Evolutionary conservation across 208 protist genomes (phyloP), one percentile per base, ranked within the genome.

Genomic region (Trypanosoma melophagium): DNA sequence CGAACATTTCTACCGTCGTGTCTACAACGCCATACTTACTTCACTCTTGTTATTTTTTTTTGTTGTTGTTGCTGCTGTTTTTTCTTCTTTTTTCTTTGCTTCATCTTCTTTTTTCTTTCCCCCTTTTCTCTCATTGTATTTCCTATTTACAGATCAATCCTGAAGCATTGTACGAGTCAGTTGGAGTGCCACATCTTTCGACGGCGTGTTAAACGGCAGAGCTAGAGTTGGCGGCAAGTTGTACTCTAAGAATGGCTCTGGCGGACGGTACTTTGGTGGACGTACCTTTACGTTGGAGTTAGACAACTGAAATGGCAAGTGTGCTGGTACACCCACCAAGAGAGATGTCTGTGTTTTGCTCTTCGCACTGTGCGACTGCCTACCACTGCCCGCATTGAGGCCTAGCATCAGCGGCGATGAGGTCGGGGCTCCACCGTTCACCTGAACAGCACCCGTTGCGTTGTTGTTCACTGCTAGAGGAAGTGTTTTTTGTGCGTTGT

Each of bases 401-500:
- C 71, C 67, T 61, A 85, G 59, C 63, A 78, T 63, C n/a, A 85
- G 60, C 16, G 81, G 67, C 3, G 84, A 83, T 35, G 69, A 59
- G 17, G 56, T 47, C 7, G 56, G 16, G 8, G 54, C 60, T 7
- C 35, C 67, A 49, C 69, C 47, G 54, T 74, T 74, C 17, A 67
- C 60, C 28, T 74, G 69, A 40, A 68, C 61, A 21, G 53, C 19
- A 16, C 68, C 53, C 9, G 68, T 45, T 16, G 60, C 13, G 50
- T 38, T 60, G 65, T 53, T 66, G 60, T 47, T 68, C 49, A 69
- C 52, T 49, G 69, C 68, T 59, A 84, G 57, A 35, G 83, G 49
- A 17, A 95, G 80, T 42, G 87, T 89, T 71, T 93, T 91, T 68
- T 93, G 87, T 12, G 87, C 87, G 60, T 95, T 95, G 60, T 95